phyloP scores from a whole-genome alignment of 106 monocot species.

The Cymbidium sinense region DNA sequence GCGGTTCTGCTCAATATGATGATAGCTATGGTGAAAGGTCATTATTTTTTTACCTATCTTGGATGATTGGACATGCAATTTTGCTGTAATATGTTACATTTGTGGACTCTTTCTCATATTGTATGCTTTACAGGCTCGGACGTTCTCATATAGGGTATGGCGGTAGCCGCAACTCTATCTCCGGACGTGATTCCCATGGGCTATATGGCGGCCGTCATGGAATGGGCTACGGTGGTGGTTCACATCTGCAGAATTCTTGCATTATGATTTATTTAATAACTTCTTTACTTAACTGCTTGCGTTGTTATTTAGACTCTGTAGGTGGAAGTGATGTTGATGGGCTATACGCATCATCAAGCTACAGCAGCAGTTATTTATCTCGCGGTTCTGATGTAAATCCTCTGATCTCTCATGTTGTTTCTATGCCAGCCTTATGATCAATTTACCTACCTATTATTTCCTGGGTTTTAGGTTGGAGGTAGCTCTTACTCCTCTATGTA shows the following conservation, averaged over 20 bases:
- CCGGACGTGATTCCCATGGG: slow-evolving; percentile 43
- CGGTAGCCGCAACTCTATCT: slow-evolving; percentile 37
- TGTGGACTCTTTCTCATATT: not conserved
- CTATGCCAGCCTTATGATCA: not conserved
- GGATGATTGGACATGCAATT: slow-evolving; percentile 1
- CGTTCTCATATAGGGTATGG: slow-evolving; percentile 73
- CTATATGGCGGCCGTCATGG: slow-evolving; percentile 63
- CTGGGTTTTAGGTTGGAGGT: slow-evolving; percentile 47
- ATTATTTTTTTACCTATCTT: not conserved
- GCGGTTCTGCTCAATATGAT: slow-evolving; percentile 41
- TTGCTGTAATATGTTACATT: slow-evolving; percentile 1
- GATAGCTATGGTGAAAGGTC: slow-evolving; percentile 76
- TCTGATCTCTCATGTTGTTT: slow-evolving; percentile 10
- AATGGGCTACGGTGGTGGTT: slow-evolving; percentile 46
- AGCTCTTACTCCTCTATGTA: slow-evolving; percentile 75
- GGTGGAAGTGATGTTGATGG: slow-evolving; percentile 62
- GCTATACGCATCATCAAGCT: slow-evolving; percentile 68
- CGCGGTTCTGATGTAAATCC: slow-evolving; percentile 76
- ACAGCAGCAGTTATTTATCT: slow-evolving; percentile 43
- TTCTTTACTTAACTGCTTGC: not conserved
- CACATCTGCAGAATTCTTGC: not conserved
- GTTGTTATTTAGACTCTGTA: slow-evolving; percentile 38
- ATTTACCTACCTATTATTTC: not conserved
- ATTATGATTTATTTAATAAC: not conserved
- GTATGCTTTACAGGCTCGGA: slow-evolving; percentile 33